A percentile compares a stretch with the other conserved stretches of the same genome.
These are phyloP conservation scores for Pseudomassariella vexata DNA, from an alignment of 2,329 filamentous ascomycete species.

Conservation along the genomic window DNA sequence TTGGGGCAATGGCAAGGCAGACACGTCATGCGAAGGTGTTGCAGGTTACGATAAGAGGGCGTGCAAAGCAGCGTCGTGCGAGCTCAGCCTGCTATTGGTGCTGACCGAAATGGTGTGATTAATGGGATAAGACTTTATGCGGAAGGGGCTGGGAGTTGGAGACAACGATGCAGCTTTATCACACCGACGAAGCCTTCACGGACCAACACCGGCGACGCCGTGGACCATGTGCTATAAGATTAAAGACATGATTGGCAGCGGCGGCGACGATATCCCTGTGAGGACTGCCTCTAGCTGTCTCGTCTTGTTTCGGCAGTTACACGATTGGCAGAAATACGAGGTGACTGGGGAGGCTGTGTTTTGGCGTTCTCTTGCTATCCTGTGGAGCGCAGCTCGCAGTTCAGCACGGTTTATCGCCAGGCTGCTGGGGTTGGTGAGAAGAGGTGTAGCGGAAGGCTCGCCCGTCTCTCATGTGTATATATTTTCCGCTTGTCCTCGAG, in stretches of 20 bases:
- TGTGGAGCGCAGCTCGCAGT: too few species aligned
- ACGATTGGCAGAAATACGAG: too few species aligned
- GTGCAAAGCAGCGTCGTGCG: not conserved
- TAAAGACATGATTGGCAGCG: not conserved
- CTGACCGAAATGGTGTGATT: not conserved
- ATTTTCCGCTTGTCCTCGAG: too few species aligned
- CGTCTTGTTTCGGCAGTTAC: constrained; percentile 1
- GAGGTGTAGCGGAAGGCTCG: too few species aligned
- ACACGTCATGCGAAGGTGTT: too few species aligned
- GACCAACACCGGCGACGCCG: not conserved
- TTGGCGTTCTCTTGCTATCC: too few species aligned
- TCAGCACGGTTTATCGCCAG: too few species aligned
- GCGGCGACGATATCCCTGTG: not conserved
- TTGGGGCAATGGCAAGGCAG: too few species aligned
- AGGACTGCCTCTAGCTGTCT: not conserved
- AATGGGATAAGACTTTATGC: not conserved
- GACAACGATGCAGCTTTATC: not conserved
- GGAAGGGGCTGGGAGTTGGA: not conserved
- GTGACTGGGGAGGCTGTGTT: too few species aligned
- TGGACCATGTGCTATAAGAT: not conserved
- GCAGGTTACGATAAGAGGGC: too few species aligned
- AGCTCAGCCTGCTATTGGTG: not conserved
- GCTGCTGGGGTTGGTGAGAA: too few species aligned
- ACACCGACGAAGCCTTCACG: not conserved
- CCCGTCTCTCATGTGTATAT: too few species aligned